Evolutionary conservation across 2,329 filamentous ascomycete genomes (phyloP).

Genomic region (Chrysoporthe austroafricana): DNA sequence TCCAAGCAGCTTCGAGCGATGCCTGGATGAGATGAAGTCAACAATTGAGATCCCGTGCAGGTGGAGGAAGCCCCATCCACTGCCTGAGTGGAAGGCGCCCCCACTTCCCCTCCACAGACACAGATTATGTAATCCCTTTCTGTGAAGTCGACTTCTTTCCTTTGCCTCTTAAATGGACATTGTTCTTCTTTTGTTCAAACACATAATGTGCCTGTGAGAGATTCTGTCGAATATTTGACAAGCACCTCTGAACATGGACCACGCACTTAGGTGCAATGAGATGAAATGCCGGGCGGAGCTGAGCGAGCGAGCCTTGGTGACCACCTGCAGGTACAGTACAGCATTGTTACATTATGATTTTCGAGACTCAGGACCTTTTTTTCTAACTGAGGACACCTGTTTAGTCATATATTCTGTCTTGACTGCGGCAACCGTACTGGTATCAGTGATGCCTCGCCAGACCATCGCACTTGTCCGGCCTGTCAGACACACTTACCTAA

Average conservation of each 20-base stretch:
- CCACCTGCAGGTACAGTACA: constrained; percentile 74
- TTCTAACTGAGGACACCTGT: background rate
- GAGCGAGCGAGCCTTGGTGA: constrained; percentile 75
- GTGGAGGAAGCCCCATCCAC: constrained; percentile 24
- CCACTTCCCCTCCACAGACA: background rate
- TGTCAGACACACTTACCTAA: constrained; percentile 71
- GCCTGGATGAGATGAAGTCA: constrained; percentile 3
- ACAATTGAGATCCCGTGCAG: constrained; percentile 14
- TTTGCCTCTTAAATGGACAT: background rate
- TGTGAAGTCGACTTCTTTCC: background rate
- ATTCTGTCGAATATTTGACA: background rate
- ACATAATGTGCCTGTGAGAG: background rate
- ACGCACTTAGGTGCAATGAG: constrained; percentile 76
- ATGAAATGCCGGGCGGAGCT: constrained; percentile 75
- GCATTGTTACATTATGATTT: background rate
- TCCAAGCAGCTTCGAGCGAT: background rate
- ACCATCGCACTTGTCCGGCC: constrained; percentile 69
- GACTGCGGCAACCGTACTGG: constrained; percentile 70
- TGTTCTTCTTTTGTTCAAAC: background rate
- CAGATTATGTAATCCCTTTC: constrained; percentile 9
- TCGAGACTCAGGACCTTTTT: constrained; percentile 23
- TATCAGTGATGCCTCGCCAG: constrained; percentile 58
- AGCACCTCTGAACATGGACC: constrained; percentile 62
- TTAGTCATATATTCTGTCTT: constrained; percentile 83
- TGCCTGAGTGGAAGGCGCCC: constrained; percentile 9